Conservation (phyloP, 2,329 filamentous ascomycete species). For the Dactylellina drechsleri region DNA sequence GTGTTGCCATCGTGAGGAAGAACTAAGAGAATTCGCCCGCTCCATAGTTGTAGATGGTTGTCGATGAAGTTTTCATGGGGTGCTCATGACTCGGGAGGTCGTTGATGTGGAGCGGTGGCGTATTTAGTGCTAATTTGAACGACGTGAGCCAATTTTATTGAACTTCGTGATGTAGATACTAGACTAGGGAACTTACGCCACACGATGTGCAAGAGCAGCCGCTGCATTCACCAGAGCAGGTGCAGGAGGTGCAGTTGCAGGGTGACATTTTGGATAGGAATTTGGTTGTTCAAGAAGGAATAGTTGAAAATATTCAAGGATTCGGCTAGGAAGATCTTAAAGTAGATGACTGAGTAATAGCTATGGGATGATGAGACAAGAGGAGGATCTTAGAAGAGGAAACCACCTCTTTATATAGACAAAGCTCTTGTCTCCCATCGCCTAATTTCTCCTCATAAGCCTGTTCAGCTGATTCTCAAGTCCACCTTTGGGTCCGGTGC, state of each 20-base stretch:
- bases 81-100: neutral
- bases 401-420: constrained; percentile 40
- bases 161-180: no score
- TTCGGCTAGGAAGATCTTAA: no score
- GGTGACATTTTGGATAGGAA: constrained; percentile 12
- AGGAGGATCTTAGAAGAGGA: neutral
- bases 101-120: neutral
- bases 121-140: neutral
- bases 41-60: no score
- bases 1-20: no score
- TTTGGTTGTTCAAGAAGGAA: no score
- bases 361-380: no score
- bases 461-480: no score
- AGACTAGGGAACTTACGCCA: constrained; percentile 10
- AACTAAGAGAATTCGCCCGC: no score
- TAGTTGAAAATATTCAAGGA: no score
- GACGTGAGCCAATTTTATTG: neutral
- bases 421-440: neutral
- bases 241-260: neutral
- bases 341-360: no score
- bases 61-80: neutral
- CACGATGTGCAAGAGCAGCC: constrained; percentile 21
- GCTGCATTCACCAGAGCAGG: neutral
- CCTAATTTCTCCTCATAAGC: neutral
- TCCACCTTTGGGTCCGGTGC: no score